Percentiles rank a stretch among this genome's conserved stretches.
Conservation (phyloP, 148 eudicot species). For the Rheum nobile region DNA sequence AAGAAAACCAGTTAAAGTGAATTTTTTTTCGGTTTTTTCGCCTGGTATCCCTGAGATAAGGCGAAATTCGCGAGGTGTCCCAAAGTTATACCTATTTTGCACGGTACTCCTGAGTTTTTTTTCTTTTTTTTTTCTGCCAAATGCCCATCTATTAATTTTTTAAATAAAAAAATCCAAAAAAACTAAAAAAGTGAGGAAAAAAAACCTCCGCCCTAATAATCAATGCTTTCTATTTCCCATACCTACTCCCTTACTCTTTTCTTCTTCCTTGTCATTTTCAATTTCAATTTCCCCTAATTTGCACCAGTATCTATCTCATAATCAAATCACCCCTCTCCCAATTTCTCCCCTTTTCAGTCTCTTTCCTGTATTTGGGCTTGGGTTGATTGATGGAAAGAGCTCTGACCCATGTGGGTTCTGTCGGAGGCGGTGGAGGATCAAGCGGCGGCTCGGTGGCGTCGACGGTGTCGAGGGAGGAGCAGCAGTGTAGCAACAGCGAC, state of each 20-base stretch:
- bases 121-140: too few relatives aligned
- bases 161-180: too few relatives aligned
- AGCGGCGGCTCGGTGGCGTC: conserved; percentile 35
- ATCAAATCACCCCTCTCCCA: background rate
- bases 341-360: background rate
- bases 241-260: background rate
- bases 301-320: background rate
- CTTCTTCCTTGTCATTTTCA: background rate
- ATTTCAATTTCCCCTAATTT: background rate
- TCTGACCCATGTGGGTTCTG: conserved; percentile 7
- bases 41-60: too few relatives aligned
- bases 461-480: conserved; percentile 36
- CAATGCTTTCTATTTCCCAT: background rate
- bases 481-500: conserved; percentile 16
- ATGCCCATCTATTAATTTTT: too few relatives aligned
- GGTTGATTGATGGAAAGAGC: conserved; percentile 10
- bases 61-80: too few relatives aligned
- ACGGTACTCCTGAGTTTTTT: too few relatives aligned
- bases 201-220: background rate
- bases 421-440: conserved; percentile 13
- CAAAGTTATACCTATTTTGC: too few relatives aligned
- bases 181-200: too few relatives aligned
- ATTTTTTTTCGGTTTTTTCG: too few relatives aligned
- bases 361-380: background rate
- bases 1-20: too few relatives aligned